phyloP scores from a whole-genome alignment of 2,329 filamentous ascomycete species.

The Echinosphaeria canescens region DNA sequence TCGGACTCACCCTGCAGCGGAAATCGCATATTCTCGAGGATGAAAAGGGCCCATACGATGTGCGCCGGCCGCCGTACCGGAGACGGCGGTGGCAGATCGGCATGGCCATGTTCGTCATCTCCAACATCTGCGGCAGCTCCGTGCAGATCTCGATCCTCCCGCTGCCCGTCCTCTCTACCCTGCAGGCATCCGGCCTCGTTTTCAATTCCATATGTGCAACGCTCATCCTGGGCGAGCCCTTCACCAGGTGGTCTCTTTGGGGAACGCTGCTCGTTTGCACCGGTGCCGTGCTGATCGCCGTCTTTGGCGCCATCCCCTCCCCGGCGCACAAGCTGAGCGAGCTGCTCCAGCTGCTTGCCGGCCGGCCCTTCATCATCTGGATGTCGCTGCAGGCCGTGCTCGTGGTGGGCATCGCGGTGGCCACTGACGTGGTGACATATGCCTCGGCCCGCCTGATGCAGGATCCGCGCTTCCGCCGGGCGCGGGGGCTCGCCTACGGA shows the following conservation, averaged over 20 bases:
- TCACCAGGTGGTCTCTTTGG: constrained; percentile 79
- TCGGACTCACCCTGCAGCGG: constrained; percentile 87
- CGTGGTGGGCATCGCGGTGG: constrained; percentile 43
- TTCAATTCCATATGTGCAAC: constrained; percentile 98
- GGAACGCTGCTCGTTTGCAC: constrained; percentile 74
- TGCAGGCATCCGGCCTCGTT: constrained; percentile 88
- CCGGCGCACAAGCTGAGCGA: constrained; percentile 77
- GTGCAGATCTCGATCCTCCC: constrained; percentile 96
- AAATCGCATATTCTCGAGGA: constrained; percentile 98
- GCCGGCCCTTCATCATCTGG: constrained; percentile 67
- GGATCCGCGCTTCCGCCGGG: constrained; percentile 47
- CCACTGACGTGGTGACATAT: constrained; percentile 31
- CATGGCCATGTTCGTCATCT: constrained; percentile 92
- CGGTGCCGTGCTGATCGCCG: constrained; percentile 79
- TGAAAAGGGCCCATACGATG: constrained; percentile 62
- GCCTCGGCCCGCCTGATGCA: constrained; percentile 30
- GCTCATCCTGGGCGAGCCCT: constrained; percentile 77
- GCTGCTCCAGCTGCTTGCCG: constrained; percentile 52
- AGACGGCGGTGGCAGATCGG: constrained; percentile 89
- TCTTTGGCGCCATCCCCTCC: constrained; percentile 85
- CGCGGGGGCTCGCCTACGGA: constrained; percentile 72
- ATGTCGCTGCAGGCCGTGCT: constrained; percentile 62
- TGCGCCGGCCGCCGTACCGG: constrained; percentile 69
- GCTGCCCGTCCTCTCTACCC: constrained; percentile 78
- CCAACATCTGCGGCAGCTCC: constrained; percentile 84